Conservation (phyloP, 176 grass and related monocot genomes). For the Zoysia pacifica region DNA sequence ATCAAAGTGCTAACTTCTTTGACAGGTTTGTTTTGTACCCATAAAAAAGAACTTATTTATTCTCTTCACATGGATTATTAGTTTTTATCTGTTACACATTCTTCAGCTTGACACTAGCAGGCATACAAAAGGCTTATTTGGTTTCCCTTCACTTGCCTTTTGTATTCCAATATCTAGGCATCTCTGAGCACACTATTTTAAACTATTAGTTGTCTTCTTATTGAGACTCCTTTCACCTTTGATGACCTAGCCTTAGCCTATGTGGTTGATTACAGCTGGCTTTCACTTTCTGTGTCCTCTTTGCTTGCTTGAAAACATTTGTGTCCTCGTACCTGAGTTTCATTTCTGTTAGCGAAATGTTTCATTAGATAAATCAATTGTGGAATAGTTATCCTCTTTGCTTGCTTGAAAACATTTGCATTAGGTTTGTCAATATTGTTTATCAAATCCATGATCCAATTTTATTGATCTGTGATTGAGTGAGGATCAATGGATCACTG, state of each 20-base stretch:
- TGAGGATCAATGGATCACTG: not conserved
- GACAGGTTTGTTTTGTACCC: conserved; percentile 49
- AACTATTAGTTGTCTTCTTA: conserved; percentile 25
- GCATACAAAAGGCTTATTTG: conserved; percentile 1
- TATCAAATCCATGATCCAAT: not conserved
- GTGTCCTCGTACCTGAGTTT: conserved; percentile 5
- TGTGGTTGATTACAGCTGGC: conserved; percentile 25
- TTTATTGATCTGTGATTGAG: not conserved
- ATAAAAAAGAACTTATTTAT: conserved; percentile 20
- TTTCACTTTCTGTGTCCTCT: not conserved
- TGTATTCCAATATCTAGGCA: conserved; percentile 1
- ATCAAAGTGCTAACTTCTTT: conserved; percentile 54
- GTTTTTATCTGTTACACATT: conserved; percentile 10
- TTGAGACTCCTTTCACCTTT: conserved; percentile 36
- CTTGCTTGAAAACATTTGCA: not conserved
- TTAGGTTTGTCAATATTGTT: conserved; percentile 1
- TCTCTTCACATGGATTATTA: conserved; percentile 25
- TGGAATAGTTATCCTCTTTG: not conserved
- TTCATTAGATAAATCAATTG: not conserved
- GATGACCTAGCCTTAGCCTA: not conserved
- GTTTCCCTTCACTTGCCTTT: conserved; percentile 32
- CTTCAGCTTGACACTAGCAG: conserved; percentile 8
- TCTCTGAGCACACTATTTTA: not conserved
- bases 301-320: conserved; percentile 15
- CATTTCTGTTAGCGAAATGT: conserved; percentile 2